Evolutionary conservation across 1,284 basidiomycete species (phyloP).

Genomic region (Omphalotus olearius): DNA sequence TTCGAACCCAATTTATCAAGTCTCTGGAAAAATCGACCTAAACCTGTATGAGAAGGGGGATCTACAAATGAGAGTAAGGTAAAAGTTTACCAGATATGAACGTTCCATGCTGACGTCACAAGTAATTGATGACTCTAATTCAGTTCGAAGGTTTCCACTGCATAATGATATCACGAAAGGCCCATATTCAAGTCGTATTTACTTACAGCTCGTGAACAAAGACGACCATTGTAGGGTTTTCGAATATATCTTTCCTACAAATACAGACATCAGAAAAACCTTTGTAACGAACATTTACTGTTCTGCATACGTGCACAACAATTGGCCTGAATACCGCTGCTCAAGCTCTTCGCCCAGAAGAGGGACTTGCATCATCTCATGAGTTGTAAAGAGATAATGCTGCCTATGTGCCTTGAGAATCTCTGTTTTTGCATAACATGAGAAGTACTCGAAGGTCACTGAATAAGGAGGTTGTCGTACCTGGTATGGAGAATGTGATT

Average conservation of each 20-base stretch:
- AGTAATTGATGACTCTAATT: slow-evolving; percentile 67
- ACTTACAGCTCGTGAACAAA: slow-evolving; percentile 91
- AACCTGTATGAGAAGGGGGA: background rate
- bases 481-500: slow-evolving; percentile 62
- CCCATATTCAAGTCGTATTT: slow-evolving; percentile 1
- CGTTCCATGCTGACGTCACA: slow-evolving; percentile 76
- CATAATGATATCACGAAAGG: background rate
- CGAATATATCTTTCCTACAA: slow-evolving; percentile 61
- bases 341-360: slow-evolving; percentile 64
- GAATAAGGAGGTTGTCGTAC: slow-evolving; percentile 27
- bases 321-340: slow-evolving; percentile 70
- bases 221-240: slow-evolving; percentile 68
- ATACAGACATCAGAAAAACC: slow-evolving; percentile 9
- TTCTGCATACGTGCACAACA: slow-evolving; percentile 76
- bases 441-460: slow-evolving; percentile 2
- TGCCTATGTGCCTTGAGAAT: slow-evolving; percentile 85
- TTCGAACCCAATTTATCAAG: slow-evolving; percentile 74
- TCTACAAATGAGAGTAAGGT: slow-evolving; percentile 3
- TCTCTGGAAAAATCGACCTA: slow-evolving; percentile 85
- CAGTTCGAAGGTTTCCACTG: slow-evolving; percentile 83
- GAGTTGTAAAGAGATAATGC: slow-evolving; percentile 68
- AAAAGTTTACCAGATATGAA: slow-evolving; percentile 69
- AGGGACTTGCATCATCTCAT: slow-evolving; percentile 79
- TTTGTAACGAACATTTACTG: background rate
- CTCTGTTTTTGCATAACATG: slow-evolving; percentile 32